A percentile compares a stretch with the other conserved stretches of the same genome.
Conservation (phyloP, 345 rosid genomes). For the Aquilaria sinensis region DNA sequence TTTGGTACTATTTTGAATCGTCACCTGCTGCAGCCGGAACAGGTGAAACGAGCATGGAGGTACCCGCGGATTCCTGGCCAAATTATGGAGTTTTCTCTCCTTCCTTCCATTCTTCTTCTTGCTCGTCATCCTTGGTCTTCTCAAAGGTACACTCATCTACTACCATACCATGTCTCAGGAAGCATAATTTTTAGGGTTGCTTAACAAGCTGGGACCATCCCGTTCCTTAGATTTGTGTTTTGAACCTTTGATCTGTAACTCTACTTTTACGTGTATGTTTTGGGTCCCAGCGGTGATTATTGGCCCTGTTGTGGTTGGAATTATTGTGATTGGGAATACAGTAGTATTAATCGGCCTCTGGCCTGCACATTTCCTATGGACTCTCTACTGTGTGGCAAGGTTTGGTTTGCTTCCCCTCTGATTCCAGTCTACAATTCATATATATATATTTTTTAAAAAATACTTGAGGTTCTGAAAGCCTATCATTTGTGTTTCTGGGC, state of each 20-base stretch:
- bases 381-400: conserved; percentile 71
- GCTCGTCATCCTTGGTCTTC: conserved; percentile 52
- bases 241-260: background rate
- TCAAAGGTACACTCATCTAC: conserved; percentile 32
- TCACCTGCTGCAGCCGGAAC: background rate
- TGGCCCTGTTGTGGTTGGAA: conserved; percentile 45
- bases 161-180: no score
- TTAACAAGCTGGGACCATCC: background rate
- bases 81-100: conserved; percentile 60
- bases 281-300: conserved; percentile 36
- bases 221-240: background rate
- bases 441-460: background rate
- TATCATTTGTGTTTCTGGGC: conserved; percentile 3
- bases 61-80: conserved; percentile 55
- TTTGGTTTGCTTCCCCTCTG: conserved; percentile 11
- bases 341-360: conserved; percentile 68
- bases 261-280: background rate
- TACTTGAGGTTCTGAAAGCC: background rate
- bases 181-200: background rate
- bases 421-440: background rate
- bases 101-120: conserved; percentile 69
- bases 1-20: background rate
- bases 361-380: conserved; percentile 77
- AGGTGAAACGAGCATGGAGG: conserved; percentile 32
- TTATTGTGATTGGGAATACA: conserved; percentile 50